Evolutionary conservation across 2,329 filamentous ascomycete species (phyloP).

Genomic region (Penicillium brevicompactum): DNA sequence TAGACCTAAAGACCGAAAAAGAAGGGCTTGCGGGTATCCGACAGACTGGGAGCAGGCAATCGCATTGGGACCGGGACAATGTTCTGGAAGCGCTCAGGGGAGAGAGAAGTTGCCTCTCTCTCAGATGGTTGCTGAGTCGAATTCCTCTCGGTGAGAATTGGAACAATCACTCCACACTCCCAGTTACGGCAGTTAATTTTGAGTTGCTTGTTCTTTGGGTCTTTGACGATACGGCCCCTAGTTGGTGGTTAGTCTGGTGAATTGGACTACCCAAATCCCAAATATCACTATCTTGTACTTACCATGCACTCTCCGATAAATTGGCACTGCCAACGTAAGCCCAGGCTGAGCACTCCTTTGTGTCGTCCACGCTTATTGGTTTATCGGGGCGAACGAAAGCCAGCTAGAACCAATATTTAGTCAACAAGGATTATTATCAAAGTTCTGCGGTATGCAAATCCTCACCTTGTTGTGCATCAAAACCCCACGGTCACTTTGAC

Average conservation of each 20-base stretch:
- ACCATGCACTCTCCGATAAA: conserved; percentile 91
- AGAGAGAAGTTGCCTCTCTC: conserved; percentile 8
- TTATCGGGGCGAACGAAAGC: conserved; percentile 21
- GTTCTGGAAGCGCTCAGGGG: conserved; percentile 35
- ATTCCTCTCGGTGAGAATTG: conserved; percentile 48
- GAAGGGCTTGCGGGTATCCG: conserved; percentile 12
- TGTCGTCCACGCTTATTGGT: conserved; percentile 22
- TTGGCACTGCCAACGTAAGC: conserved; percentile 90
- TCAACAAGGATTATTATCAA: background rate
- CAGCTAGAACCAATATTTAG: conserved; percentile 13
- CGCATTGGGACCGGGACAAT: conserved; percentile 49
- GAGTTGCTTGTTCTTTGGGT: conserved; percentile 65
- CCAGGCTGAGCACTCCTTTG: conserved; percentile 59
- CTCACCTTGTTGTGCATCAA: conserved; percentile 87
- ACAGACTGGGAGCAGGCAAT: conserved; percentile 31
- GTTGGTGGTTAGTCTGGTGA: background rate
- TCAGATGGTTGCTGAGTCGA: conserved; percentile 21
- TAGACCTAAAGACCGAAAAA: background rate
- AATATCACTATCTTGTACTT: conserved; percentile 38
- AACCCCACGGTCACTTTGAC: conserved; percentile 69
- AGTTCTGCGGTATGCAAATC: background rate
- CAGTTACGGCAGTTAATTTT: conserved; percentile 89
- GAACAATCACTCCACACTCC: conserved; percentile 88
- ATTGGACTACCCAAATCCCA: background rate
- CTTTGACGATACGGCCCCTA: conserved; percentile 76